Conservation (phyloP, 371 early-diverging fungal species). For the Phascolomyces articulosus region DNA sequence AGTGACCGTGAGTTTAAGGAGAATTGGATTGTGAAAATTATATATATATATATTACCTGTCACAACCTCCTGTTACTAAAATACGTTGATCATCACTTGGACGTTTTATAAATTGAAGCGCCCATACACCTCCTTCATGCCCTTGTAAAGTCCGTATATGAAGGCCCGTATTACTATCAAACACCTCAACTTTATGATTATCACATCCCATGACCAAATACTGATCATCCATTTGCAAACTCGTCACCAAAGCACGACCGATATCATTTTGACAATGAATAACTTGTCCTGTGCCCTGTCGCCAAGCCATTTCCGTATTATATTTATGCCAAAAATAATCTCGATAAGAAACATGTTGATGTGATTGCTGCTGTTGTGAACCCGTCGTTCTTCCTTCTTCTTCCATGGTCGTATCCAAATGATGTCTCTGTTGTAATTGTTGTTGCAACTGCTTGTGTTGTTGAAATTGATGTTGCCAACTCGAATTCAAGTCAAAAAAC, state of each 20-base stretch:
- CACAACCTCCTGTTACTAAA: conserved; percentile 79
- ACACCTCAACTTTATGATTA: conserved; percentile 82
- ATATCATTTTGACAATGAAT: conserved; percentile 49
- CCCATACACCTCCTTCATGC: conserved; percentile 95
- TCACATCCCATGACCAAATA: conserved; percentile 88
- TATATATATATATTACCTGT: conserved; percentile 53
- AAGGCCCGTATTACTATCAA: conserved; percentile 73
- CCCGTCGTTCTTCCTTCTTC: too few species aligned
- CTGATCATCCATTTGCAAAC: conserved; percentile 83
- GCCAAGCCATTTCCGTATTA: conserved; percentile 73
- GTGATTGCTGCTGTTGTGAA: neutral
- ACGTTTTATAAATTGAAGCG: conserved; percentile 72
- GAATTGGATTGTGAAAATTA: neutral
- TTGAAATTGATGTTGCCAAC: conserved; percentile 7
- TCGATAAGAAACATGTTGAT: conserved; percentile 53
- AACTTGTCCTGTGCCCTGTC: conserved; percentile 51
- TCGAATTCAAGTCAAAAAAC: conserved; percentile 3
- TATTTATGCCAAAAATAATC: conserved; percentile 67
- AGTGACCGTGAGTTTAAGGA: too few species aligned
- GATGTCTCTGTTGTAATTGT: neutral
- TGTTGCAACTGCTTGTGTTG: conserved; percentile 9
- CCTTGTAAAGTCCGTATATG: conserved; percentile 72
- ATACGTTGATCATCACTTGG: conserved; percentile 26
- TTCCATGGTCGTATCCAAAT: too few species aligned
- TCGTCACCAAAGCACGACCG: conserved; percentile 81